A percentile compares a stretch with the other conserved stretches of the same genome.
Evolutionary conservation across 2,329 filamentous ascomycete genomes (phyloP).

Genomic region (Neonectria ditissima): DNA sequence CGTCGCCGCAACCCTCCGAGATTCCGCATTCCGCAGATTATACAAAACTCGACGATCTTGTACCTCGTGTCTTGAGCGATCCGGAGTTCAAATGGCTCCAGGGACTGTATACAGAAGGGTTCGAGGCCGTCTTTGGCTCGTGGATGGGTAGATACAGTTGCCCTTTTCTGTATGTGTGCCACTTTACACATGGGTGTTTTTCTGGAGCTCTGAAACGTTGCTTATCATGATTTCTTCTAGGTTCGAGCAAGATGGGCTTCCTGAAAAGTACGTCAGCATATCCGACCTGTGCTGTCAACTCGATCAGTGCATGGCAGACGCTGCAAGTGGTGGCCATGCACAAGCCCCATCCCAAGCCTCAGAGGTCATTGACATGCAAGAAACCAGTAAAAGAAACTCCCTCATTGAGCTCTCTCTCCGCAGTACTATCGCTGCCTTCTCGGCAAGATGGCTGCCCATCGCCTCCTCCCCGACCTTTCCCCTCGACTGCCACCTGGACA

Average conservation of each 20-base stretch:
- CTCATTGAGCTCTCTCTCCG: constrained; percentile 43
- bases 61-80: constrained; percentile 15
- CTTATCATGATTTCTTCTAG: constrained; percentile 28
- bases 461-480: constrained; percentile 26
- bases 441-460: constrained; percentile 47
- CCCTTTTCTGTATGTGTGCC: constrained; percentile 53
- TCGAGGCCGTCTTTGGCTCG: constrained; percentile 56
- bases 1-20: constrained; percentile 10
- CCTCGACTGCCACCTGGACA: not conserved
- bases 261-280: constrained; percentile 48
- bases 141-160: constrained; percentile 57
- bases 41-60: constrained; percentile 2
- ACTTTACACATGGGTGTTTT: not conserved
- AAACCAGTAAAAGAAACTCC: constrained; percentile 34
- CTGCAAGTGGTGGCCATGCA: constrained; percentile 20
- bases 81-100: constrained; percentile 42
- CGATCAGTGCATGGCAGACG: constrained; percentile 51
- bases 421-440: constrained; percentile 46
- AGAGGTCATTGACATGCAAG: constrained; percentile 13
- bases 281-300: constrained; percentile 47
- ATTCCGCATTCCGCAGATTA: not conserved
- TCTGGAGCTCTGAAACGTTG: not conserved
- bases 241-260: constrained; percentile 40
- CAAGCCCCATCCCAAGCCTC: not conserved
- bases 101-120: constrained; percentile 50